Evolutionary conservation across 352 stramenopile species (phyloP).

Genomic region (Globisporangium canariense): DNA sequence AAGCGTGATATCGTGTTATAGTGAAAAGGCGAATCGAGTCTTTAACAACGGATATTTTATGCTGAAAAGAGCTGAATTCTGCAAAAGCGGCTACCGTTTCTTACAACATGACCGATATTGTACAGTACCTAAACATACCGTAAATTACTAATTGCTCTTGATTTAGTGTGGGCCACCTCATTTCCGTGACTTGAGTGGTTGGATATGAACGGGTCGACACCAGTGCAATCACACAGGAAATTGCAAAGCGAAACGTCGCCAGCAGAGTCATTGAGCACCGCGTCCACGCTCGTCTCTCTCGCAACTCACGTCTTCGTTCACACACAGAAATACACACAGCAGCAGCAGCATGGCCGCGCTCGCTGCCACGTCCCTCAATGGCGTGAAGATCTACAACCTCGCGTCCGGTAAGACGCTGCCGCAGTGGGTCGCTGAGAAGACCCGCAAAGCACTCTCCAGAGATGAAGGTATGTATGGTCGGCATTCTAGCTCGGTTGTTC

Average conservation of each 20-base stretch:
- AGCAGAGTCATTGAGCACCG: not conserved
- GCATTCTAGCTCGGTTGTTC: not conserved
- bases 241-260: conserved; percentile 16
- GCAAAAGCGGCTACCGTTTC: too few species aligned
- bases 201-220: not conserved
- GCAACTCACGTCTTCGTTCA: not conserved
- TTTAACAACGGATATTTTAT: too few species aligned
- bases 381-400: conserved; percentile 96
- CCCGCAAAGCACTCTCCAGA: conserved; percentile 62
- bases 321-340: not conserved
- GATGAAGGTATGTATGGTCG: conserved; percentile 42
- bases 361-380: conserved; percentile 84
- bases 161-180: too few species aligned
- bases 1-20: too few species aligned
- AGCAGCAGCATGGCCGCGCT: conserved; percentile 60
- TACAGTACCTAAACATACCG: too few species aligned
- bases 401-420: conserved; percentile 92
- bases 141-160: too few species aligned
- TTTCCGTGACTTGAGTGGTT: not conserved
- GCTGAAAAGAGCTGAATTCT: too few species aligned
- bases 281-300: not conserved
- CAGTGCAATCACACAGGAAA: conserved; percentile 1
- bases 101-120: too few species aligned
- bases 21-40: too few species aligned
- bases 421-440: conserved; percentile 93